These are phyloP conservation scores for Panicum hallii DNA, from an alignment of 202 grass and related monocot species.

Conservation along the genomic window DNA sequence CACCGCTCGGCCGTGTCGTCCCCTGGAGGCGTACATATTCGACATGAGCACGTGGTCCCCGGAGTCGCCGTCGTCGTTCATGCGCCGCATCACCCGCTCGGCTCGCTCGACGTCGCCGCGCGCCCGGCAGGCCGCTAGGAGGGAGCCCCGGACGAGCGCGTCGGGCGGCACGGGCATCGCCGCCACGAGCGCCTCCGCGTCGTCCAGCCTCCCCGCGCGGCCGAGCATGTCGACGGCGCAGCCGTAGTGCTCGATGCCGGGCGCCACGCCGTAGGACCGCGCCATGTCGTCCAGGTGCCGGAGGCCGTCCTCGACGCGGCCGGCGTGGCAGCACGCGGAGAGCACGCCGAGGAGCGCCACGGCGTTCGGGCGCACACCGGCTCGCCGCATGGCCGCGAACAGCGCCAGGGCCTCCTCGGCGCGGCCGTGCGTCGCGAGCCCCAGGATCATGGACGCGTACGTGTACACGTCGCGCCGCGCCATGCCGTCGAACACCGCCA, in stretches of 20 bases:
- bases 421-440: slow-evolving; percentile 68
- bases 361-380: slow-evolving; percentile 58
- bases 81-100: slow-evolving; percentile 48
- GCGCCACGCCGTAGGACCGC: slow-evolving; percentile 27
- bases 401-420: slow-evolving; percentile 49
- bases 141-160: slow-evolving; percentile 58
- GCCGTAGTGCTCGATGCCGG: slow-evolving; percentile 71
- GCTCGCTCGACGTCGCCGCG: slow-evolving; percentile 53
- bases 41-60: slow-evolving; percentile 75
- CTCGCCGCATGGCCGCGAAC: slow-evolving; percentile 59
- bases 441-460: slow-evolving; percentile 67
- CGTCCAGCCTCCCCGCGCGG: slow-evolving; percentile 62
- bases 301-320: slow-evolving; percentile 61
- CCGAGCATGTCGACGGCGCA: slow-evolving; percentile 84
- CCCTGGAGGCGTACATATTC: slow-evolving; percentile 61
- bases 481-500: slow-evolving; percentile 61
- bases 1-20: slow-evolving; percentile 33
- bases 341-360: slow-evolving; percentile 66
- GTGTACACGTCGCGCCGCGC: slow-evolving; percentile 62
- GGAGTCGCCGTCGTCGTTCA: slow-evolving; percentile 21
- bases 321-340: slow-evolving; percentile 73
- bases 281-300: slow-evolving; percentile 46
- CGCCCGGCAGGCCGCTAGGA: slow-evolving; percentile 71
- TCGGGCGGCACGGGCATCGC: slow-evolving; percentile 58
- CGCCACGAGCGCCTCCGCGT: slow-evolving; percentile 54